Base-by-base conservation (phyloP, 2,329 filamentous ascomycete species). In the Ophiosphaerella narmari region DNA sequence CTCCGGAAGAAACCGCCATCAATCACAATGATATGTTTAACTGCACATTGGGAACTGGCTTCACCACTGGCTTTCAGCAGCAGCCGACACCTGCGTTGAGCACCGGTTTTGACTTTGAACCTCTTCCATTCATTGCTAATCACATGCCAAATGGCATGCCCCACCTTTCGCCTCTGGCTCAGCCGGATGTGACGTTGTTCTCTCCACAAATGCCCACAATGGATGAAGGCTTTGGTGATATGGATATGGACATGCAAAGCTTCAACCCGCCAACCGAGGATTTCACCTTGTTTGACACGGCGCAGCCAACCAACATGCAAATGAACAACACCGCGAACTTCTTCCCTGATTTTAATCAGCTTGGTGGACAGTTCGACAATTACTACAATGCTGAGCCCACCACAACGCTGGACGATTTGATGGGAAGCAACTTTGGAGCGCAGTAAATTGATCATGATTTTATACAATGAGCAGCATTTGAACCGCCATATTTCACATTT, bases 141-240 rank as follows among this genome's bases (percentile, higher is more conserved):
- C 55, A 45, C 44, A 59, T 59, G 29, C 47, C 60, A 24, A 52
- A 56, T 23, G 59, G 63, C 24, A 60, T 73, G 6, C 67, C 72
- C 32, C 86, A 89, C 53, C 81, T 90, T 54, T 91, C 88, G 3
- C 87, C 87, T 7, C 79, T 80, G 46, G 88, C 86, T 5, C 87
- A 90, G 62, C 80, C 82, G 32, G 86, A 87, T 52, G 76, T 85
- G 1, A 88, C 89, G 75, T 80, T 90, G 29, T 88, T 81, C 72
- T 88, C 87, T 8, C 85, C 88, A 40, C 80, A 80, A 36, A 86
- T 86, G 73, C 73, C 71, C 6, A 29, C 26, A 29, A 57, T 77
- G 23, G 87, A 91, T 52, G 87, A 90, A 62, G 82, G 80, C 34
- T 88, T 85, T 59, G 82, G 83, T 35, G 85, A 65, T 9, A 55